A percentile compares a stretch with the other conserved stretches of the same genome.
Conservation (phyloP, 495 filamentous ascomycete genomes). For the Chaetomium tenue region DNA sequence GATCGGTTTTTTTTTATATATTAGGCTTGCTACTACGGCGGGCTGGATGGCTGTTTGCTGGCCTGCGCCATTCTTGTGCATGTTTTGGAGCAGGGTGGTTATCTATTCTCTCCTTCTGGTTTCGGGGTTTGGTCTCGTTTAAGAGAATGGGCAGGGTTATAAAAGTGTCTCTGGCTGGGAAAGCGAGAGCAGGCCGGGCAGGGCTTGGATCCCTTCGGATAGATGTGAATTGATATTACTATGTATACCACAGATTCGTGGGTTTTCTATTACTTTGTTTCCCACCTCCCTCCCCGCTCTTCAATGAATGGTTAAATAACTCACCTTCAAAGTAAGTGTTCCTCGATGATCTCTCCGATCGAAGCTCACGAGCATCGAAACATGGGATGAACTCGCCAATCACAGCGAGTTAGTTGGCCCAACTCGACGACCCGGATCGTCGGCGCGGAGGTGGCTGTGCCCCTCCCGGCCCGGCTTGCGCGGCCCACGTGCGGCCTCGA, state of each 20-base stretch:
- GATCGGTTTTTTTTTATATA: not conserved
- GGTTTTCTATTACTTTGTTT: not conserved
- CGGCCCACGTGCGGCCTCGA: not conserved
- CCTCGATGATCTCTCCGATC: too few species aligned
- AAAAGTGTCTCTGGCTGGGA: not conserved
- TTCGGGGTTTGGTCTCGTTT: not conserved
- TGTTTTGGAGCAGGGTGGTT: not conserved
- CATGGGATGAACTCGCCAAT: not conserved
- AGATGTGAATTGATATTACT: not conserved
- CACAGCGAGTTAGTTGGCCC: not conserved
- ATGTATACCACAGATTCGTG: not conserved
- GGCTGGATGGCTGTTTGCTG: not conserved
- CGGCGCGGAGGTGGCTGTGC: not conserved
- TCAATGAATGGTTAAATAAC: too few species aligned
- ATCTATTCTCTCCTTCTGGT: not conserved
- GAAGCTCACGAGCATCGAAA: too few species aligned
- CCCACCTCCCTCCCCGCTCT: too few species aligned
- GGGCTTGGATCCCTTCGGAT: conserved; percentile 3
- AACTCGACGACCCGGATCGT: too few species aligned
- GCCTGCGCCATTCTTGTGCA: not conserved
- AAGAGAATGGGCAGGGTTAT: not conserved
- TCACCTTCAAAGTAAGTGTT: too few species aligned
- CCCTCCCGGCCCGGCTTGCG: not conserved
- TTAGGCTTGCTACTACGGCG: too few species aligned
- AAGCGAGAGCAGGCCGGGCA: not conserved